Percentiles rank a stretch among this genome's conserved stretches.
Evolutionary conservation across 805 yeast species (phyloP).

Genomic region (Ogataea paradorogensis): DNA sequence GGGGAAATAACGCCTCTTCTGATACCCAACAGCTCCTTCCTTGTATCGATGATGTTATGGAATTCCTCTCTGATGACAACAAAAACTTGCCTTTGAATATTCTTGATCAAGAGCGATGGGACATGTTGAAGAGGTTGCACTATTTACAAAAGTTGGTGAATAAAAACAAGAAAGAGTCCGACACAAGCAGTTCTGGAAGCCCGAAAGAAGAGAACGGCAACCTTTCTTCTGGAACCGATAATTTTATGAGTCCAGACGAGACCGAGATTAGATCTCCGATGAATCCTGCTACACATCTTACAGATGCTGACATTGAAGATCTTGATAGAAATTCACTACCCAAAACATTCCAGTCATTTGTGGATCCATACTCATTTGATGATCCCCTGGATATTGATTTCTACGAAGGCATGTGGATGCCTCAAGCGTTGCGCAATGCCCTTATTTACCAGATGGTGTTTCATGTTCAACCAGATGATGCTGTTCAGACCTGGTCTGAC

Average conservation of each 20-base stretch:
- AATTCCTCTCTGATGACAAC: constrained; percentile 48
- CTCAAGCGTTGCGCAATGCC: constrained; percentile 81
- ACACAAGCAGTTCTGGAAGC: neutral
- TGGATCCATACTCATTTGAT: constrained; percentile 85
- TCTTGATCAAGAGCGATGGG: constrained; percentile 61
- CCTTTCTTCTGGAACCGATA: constrained; percentile 12
- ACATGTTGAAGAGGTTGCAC: constrained; percentile 64
- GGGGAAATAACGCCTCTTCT: constrained; percentile 47
- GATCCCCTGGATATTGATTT: constrained; percentile 86
- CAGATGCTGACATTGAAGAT: constrained; percentile 41
- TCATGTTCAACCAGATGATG: constrained; percentile 93
- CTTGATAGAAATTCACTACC: constrained; percentile 36
- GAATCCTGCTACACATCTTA: constrained; percentile 36
- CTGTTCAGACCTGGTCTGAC: constrained; percentile 86
- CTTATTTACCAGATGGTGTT: constrained; percentile 77
- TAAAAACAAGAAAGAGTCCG: constrained; percentile 27
- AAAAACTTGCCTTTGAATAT: constrained; percentile 31
- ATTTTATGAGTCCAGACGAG: constrained; percentile 18
- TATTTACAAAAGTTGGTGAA: constrained; percentile 67
- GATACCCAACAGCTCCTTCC: constrained; percentile 38
- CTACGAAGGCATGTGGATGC: constrained; percentile 82
- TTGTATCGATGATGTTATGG: constrained; percentile 51
- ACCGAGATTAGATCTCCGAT: constrained; percentile 32
- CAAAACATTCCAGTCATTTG: constrained; percentile 38
- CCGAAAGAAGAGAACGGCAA: constrained; percentile 6